phyloP scores from a whole-genome alignment of 306 rosid species.

The Glycine latifolia region DNA sequence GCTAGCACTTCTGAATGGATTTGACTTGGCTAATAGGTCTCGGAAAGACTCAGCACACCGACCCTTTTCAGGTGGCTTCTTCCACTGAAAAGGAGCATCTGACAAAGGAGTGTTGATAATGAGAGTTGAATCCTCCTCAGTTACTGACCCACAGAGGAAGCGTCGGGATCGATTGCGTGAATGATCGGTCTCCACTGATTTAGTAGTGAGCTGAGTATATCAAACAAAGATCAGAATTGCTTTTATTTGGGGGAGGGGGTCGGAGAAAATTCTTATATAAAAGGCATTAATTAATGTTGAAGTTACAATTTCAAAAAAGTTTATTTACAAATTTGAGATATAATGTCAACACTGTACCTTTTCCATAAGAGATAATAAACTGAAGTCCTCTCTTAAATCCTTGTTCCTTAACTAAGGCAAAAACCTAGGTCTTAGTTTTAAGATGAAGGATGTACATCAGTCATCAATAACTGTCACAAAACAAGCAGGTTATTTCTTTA shows the following conservation, averaged over 20 bases:
- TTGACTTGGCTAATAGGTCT: constrained; percentile 54
- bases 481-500: constrained; percentile 6
- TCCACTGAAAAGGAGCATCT: constrained; percentile 61
- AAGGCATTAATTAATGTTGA: constrained; percentile 28
- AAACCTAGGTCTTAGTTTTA: background rate
- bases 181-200: constrained; percentile 67
- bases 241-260: background rate
- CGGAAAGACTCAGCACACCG: constrained; percentile 61
- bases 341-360: background rate
- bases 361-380: background rate
- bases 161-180: constrained; percentile 57
- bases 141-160: constrained; percentile 73
- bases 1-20: constrained; percentile 41
- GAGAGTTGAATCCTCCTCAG: constrained; percentile 68
- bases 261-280: constrained; percentile 1
- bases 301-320: background rate
- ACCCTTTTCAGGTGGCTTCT: constrained; percentile 53
- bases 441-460: background rate
- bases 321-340: constrained; percentile 8
- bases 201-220: constrained; percentile 72
- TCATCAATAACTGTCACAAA: background rate
- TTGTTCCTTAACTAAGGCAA: constrained; percentile 10
- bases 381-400: constrained; percentile 1
- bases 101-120: constrained; percentile 61
- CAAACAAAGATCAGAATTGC: constrained; percentile 33